These are phyloP conservation scores for Solanum sejunctum DNA, from an alignment of 257 asterid genomes.

Conservation along the genomic window DNA sequence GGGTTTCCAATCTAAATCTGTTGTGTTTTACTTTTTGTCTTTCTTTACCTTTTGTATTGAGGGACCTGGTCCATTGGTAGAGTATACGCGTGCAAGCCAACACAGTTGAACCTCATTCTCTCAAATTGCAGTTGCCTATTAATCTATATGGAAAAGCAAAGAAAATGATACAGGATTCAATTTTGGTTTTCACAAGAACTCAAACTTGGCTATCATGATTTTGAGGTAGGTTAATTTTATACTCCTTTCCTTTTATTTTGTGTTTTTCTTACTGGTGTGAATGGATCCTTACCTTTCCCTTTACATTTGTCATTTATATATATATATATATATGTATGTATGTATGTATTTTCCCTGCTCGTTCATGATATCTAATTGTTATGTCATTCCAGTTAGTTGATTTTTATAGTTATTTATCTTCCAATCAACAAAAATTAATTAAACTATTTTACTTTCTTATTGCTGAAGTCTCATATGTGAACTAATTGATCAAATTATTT, in stretches of 20 bases:
- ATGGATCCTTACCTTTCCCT: background rate
- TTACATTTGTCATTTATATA: background rate
- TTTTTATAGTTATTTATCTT: background rate
- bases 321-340: no score
- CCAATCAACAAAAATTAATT: background rate
- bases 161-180: conserved; percentile 89
- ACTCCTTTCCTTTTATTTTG: background rate
- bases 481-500: background rate
- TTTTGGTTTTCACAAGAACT: conserved; percentile 69
- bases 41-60: no score
- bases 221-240: conserved; percentile 27
- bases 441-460: background rate
- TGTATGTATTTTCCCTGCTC: background rate
- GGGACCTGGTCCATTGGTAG: no score
- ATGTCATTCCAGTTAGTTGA: background rate
- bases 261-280: background rate
- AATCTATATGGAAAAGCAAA: conserved; percentile 90
- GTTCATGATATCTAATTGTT: background rate
- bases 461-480: background rate
- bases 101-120: background rate
- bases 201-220: conserved; percentile 84
- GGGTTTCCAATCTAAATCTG: no score
- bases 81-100: no score
- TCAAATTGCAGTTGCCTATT: conserved; percentile 22
- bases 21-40: no score